Base-by-base conservation (phyloP, 177 flowering plant genomes). In the Vitis hybrid region DNA sequence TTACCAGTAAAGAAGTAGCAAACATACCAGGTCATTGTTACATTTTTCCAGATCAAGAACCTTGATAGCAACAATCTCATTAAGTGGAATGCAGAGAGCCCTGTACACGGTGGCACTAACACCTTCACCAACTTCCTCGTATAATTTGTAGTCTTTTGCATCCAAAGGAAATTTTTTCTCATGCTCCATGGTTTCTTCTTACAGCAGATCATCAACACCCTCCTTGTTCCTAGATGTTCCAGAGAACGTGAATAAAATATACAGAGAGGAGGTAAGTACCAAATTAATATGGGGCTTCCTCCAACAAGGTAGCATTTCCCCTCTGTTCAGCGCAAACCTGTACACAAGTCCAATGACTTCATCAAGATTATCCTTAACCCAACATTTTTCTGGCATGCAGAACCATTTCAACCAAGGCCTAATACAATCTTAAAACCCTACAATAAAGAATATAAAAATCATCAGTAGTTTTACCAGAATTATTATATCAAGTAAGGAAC, bases 41-140 rank as follows among this genome's bases (percentile, higher is more conserved):
- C 94, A 93, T 72, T 80, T 88, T 74, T 95, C 99, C 68, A 93
- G 86, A 82, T 95, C 98, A 80, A 95, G 85, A 79, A 91, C 94
- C 84, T 95, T 95, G 81, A 93, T 87, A 45, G 98, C 99, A 76
- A 95, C 97, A 66, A 77, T 81, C 79, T 88, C 91, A 77, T 95
- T 89, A 45, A 90, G 82, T 2, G 98, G 97, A 69, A 89, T 58
- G 78, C 98, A 95, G 50, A 91, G 87, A 73, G 99, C 99, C 77
- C 97, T 81, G 73, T 86, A 84, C 13, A 95, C 98, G 39, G 88
- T 84, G 20, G 99, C 98, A 72, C 97, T 93, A 72, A 91, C 97
- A 55, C 99, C 99, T 71, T 93, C 93, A 66, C 99, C 99, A 76
- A 93, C 88, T 74, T 90, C 99, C 81, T 95, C 99, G 65, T 83